A percentile compares a stretch with the other conserved stretches of the same genome.
These are phyloP conservation scores for Articulospora tetracladia DNA, from an alignment of 495 filamentous ascomycete species.

Conservation along the genomic window DNA sequence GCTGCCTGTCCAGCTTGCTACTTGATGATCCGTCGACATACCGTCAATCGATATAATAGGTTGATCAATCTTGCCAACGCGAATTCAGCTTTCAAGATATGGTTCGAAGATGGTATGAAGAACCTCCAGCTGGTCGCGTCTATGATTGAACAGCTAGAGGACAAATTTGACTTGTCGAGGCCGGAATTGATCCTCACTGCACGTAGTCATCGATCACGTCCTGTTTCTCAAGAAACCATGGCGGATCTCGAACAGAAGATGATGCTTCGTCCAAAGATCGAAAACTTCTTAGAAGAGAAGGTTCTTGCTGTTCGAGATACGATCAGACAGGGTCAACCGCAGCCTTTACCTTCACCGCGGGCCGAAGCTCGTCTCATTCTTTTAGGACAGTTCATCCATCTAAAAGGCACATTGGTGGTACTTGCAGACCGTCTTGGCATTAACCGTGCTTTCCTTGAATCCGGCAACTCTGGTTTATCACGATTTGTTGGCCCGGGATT, in stretches of 20 bases:
- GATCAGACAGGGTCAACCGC: background rate
- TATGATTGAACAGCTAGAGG: background rate
- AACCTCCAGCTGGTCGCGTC: background rate
- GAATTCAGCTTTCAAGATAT: background rate
- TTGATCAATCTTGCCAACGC: slow-evolving; percentile 18
- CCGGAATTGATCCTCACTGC: background rate
- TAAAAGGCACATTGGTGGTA: background rate
- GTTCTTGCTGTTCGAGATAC: background rate
- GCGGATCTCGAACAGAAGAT: background rate
- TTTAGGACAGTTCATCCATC: background rate
- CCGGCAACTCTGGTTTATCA: background rate
- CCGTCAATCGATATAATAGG: slow-evolving; percentile 29
- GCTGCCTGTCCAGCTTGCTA: slow-evolving; percentile 26
- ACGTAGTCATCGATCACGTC: background rate
- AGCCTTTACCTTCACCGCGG: background rate
- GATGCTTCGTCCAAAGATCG: background rate
- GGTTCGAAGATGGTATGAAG: background rate
- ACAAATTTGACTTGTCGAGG: background rate
- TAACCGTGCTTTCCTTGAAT: background rate
- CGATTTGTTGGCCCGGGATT: background rate
- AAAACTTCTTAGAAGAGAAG: background rate
- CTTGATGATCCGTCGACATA: slow-evolving; percentile 25
- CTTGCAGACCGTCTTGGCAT: background rate
- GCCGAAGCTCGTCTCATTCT: background rate
- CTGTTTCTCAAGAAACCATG: background rate